Percentiles rank a stretch among this genome's conserved stretches.
phyloP scores from a whole-genome alignment of 1,284 basidiomycete genomes.

The Thecaphora thlaspeos region DNA sequence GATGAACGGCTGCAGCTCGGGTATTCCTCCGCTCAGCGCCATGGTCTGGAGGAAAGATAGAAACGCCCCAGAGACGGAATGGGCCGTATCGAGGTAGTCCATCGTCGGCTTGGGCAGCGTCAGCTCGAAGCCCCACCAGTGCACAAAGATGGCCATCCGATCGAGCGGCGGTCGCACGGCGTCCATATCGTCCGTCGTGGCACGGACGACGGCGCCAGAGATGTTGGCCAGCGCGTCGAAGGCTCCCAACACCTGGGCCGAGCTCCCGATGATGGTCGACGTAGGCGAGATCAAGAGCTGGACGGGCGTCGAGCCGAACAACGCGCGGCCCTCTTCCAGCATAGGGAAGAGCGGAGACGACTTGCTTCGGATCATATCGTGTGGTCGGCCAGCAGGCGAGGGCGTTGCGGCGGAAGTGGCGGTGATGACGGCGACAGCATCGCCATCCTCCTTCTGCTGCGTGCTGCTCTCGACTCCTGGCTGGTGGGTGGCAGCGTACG shows the following conservation, averaged over 20 bases:
- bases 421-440: neutral
- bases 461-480: neutral
- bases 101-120: slow-evolving; percentile 45
- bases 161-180: slow-evolving; percentile 43
- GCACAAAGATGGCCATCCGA: slow-evolving; percentile 50
- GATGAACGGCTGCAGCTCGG: slow-evolving; percentile 50
- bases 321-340: slow-evolving; percentile 16
- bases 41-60: slow-evolving; percentile 47
- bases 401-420: too few relatives aligned
- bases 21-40: slow-evolving; percentile 43
- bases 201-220: slow-evolving; percentile 32
- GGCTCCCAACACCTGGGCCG: slow-evolving; percentile 31
- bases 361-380: slow-evolving; percentile 20
- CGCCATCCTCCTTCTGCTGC: neutral
- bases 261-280: slow-evolving; percentile 10
- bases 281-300: slow-evolving; percentile 36
- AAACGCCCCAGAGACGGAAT: slow-evolving; percentile 44
- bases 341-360: slow-evolving; percentile 19
- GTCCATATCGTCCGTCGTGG: slow-evolving; percentile 26
- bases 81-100: slow-evolving; percentile 45
- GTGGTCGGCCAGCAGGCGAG: neutral
- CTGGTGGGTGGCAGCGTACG: neutral
- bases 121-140: slow-evolving; percentile 55
- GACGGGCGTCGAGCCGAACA: slow-evolving; percentile 33
- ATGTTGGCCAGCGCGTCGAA: slow-evolving; percentile 41